Percentiles rank a stretch among this genome's conserved stretches.
phyloP scores from a whole-genome alignment of 257 asterid genomes.

The Coffea canephora region DNA sequence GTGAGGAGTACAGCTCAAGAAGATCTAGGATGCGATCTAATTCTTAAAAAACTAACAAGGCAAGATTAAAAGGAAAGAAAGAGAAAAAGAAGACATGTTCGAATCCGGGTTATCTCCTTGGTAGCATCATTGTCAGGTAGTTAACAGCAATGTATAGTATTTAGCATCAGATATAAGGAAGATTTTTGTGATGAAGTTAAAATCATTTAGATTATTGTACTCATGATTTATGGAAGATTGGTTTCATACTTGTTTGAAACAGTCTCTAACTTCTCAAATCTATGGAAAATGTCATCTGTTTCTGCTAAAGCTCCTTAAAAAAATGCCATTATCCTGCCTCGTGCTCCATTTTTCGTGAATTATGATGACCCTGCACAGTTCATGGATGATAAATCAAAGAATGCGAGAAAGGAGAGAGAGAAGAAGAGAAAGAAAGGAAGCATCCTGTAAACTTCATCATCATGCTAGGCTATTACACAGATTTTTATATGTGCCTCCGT shows the following conservation, averaged over 20 bases:
- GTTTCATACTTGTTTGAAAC: slow-evolving; percentile 24
- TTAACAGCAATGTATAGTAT: slow-evolving; percentile 30
- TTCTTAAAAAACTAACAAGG: slow-evolving; percentile 21
- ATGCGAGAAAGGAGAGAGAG: slow-evolving; percentile 13
- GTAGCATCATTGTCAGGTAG: slow-evolving; percentile 23
- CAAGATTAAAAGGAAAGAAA: slow-evolving; percentile 9
- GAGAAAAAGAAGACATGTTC: slow-evolving; percentile 11
- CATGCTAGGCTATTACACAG: slow-evolving; percentile 53
- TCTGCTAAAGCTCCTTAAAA: slow-evolving; percentile 19
- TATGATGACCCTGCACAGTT: slow-evolving; percentile 22
- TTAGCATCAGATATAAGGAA: slow-evolving; percentile 44
- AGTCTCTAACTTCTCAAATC: slow-evolving; percentile 26
- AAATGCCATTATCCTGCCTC: slow-evolving; percentile 20
- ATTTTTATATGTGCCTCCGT: slow-evolving; percentile 40
- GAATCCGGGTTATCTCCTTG: slow-evolving; percentile 5
- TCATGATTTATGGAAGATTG: slow-evolving; percentile 35
- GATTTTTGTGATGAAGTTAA: slow-evolving; percentile 36
- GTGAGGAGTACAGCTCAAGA: slow-evolving; percentile 47
- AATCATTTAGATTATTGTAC: slow-evolving; percentile 38
- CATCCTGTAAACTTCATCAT: slow-evolving; percentile 59
- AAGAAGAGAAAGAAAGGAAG: slow-evolving; percentile 37
- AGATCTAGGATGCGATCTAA: slow-evolving; percentile 73
- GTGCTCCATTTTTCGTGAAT: slow-evolving; percentile 28
- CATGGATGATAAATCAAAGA: slow-evolving; percentile 1
- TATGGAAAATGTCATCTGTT: slow-evolving; percentile 13